Evolutionary conservation across 208 protist species (phyloP).

Genomic region (Trypanosoma melophagium): DNA sequence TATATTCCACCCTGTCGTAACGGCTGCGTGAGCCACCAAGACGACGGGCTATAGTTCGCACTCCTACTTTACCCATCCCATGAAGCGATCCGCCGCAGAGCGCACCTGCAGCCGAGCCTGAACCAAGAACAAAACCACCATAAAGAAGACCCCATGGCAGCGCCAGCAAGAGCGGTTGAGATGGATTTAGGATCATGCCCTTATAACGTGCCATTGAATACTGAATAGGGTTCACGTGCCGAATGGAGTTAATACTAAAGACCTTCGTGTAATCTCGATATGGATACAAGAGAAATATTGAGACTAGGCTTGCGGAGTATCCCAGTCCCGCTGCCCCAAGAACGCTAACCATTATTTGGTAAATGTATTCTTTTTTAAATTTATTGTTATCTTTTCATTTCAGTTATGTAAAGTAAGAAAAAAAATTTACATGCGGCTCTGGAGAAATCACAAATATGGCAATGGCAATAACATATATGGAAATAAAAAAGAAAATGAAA

Average conservation of each 20-base stretch:
- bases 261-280: slow-evolving; percentile 85
- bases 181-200: slow-evolving; percentile 76
- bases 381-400: not conserved
- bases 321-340: slow-evolving; percentile 46
- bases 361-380: not conserved
- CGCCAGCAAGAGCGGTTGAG: slow-evolving; percentile 78
- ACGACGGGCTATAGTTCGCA: slow-evolving; percentile 64
- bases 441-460: no score
- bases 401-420: no score
- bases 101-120: slow-evolving; percentile 50
- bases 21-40: slow-evolving; percentile 49
- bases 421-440: no score
- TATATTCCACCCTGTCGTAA: slow-evolving; percentile 57
- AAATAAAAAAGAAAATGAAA: no score
- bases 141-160: slow-evolving; percentile 67
- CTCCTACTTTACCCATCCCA: slow-evolving; percentile 60
- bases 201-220: slow-evolving; percentile 68
- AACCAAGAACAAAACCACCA: slow-evolving; percentile 64
- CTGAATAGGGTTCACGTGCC: slow-evolving; percentile 35
- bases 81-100: slow-evolving; percentile 58
- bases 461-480: no score
- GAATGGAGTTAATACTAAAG: slow-evolving; percentile 33
- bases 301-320: slow-evolving; percentile 59
- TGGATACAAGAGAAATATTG: slow-evolving; percentile 76
- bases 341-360: slow-evolving; percentile 31